A percentile compares a stretch with the other conserved stretches of the same genome.
Conservation (phyloP, 1,284 basidiomycete genomes). For the Fomitopsis schrenkii region DNA sequence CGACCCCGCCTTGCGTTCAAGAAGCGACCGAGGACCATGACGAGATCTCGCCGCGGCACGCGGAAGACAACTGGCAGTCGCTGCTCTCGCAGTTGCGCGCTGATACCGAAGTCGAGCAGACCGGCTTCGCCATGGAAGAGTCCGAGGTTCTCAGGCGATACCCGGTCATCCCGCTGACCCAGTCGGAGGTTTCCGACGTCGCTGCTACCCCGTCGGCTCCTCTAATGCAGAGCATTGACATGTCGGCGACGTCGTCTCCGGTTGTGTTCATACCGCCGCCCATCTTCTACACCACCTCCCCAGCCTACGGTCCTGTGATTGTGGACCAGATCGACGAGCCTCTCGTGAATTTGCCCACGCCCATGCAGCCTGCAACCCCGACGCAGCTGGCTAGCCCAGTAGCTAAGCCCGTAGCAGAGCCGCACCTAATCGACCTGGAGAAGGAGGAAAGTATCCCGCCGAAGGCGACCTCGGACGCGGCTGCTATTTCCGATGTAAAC, state of each 20-base stretch:
- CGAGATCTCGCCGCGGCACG: neutral
- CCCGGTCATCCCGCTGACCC: neutral
- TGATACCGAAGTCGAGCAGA: neutral
- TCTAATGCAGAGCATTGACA: neutral
- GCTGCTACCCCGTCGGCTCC: neutral
- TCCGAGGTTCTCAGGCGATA: neutral
- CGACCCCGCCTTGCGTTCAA: too few species aligned
- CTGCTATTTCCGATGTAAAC: neutral
- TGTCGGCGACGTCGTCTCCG: neutral
- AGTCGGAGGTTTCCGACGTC: neutral
- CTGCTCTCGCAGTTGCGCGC: neutral
- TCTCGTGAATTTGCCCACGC: neutral
- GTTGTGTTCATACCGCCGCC: neutral
- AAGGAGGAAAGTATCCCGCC: conserved; percentile 3
- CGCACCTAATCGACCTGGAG: conserved; percentile 11
- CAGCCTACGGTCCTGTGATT: neutral
- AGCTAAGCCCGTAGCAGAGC: neutral
- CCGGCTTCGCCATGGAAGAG: neutral
- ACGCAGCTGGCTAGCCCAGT: neutral
- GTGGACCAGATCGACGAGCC: neutral
- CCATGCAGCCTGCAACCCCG: neutral
- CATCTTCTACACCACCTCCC: neutral
- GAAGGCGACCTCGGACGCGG: neutral
- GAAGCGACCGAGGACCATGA: neutral
- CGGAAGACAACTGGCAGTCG: neutral